phyloP scores from a whole-genome alignment of 2,329 filamentous ascomycete species.

The Diplodia scrobiculata region DNA sequence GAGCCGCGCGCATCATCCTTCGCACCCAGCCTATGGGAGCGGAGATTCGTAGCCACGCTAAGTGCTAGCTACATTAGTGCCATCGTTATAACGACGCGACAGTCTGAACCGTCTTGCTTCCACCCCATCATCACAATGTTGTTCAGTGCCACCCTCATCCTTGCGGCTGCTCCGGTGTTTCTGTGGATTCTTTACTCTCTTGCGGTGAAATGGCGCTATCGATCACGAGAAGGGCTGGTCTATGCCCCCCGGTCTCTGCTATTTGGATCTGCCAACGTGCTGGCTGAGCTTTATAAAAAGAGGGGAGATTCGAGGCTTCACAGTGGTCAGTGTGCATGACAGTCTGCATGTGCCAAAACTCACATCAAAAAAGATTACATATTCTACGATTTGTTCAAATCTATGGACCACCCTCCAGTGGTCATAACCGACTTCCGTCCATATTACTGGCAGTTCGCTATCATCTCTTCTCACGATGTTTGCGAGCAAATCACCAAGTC shows the following conservation, averaged over 20 bases:
- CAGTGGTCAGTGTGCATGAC: slow-evolving; percentile 33
- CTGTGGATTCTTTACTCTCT: slow-evolving; percentile 34
- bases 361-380: slow-evolving; percentile 38
- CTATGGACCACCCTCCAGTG: slow-evolving; percentile 37
- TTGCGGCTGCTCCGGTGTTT: slow-evolving; percentile 35
- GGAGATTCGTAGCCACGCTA: background rate
- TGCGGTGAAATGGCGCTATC: slow-evolving; percentile 38
- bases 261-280: slow-evolving; percentile 37
- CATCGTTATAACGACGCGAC: background rate
- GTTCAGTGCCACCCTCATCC: background rate
- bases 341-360: background rate
- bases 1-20: background rate
- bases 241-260: slow-evolving; percentile 35
- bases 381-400: slow-evolving; percentile 37
- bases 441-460: slow-evolving; percentile 34
- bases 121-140: background rate
- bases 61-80: background rate
- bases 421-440: slow-evolving; percentile 41
- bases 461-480: slow-evolving; percentile 40
- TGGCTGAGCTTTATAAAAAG: slow-evolving; percentile 37
- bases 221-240: slow-evolving; percentile 36
- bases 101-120: background rate
- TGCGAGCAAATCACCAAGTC: slow-evolving; percentile 41
- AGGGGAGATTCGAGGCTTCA: slow-evolving; percentile 36
- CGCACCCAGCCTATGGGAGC: background rate